These are phyloP conservation scores for Biscogniauxia marginata DNA, from an alignment of 2,329 filamentous ascomycete species.

Conservation along the genomic window DNA sequence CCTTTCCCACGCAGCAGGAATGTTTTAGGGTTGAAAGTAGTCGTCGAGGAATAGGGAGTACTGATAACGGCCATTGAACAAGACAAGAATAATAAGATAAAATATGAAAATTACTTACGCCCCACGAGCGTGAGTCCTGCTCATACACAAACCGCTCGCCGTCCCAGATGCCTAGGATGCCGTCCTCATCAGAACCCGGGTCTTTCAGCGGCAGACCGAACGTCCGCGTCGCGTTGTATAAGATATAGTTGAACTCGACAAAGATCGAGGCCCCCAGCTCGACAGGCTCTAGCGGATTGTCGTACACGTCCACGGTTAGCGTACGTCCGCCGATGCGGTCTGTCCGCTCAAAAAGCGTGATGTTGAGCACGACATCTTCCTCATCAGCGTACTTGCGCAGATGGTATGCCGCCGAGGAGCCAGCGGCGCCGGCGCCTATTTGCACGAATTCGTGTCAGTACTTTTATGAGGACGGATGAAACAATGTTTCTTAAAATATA, in stretches of 20 bases:
- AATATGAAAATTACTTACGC: conserved; percentile 18
- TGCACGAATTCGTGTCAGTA: conserved; percentile 4
- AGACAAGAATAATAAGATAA: neutral
- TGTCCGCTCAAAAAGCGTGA: conserved; percentile 85
- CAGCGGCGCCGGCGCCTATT: conserved; percentile 82
- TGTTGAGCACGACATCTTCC: conserved; percentile 63
- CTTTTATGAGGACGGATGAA: neutral
- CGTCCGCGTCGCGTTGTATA: conserved; percentile 68
- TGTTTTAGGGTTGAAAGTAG: no score
- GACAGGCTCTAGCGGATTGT: conserved; percentile 64
- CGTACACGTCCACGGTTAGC: conserved; percentile 77
- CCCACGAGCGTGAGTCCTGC: conserved; percentile 55
- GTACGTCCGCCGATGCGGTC: conserved; percentile 79
- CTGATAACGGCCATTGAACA: neutral
- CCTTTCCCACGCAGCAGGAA: neutral
- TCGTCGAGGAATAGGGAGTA: neutral
- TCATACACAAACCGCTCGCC: conserved; percentile 71
- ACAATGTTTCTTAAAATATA: neutral
- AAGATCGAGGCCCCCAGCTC: conserved; percentile 94
- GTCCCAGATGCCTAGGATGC: conserved; percentile 78
- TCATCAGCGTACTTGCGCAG: conserved; percentile 68
- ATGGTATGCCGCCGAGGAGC: conserved; percentile 83
- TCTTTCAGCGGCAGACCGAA: conserved; percentile 66
- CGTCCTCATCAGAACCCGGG: conserved; percentile 47
- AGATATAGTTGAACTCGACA: conserved; percentile 77